Base-by-base conservation (phyloP, 202 grass and related monocot species). In the Hordeum pubiflorum region DNA sequence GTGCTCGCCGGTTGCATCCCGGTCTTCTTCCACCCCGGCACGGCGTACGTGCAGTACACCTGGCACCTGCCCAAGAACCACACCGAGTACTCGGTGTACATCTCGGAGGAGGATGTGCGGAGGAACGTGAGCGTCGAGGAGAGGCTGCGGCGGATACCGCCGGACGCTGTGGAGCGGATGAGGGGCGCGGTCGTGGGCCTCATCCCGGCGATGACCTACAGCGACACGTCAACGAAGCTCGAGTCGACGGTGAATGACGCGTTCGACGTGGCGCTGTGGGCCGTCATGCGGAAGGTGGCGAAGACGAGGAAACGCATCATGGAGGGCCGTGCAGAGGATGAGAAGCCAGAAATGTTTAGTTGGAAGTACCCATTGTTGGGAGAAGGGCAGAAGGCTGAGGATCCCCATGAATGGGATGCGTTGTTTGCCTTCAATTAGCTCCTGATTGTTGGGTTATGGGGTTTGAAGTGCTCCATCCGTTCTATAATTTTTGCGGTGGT, bases 1-100 rank as follows among this genome's bases (percentile, higher is more conserved):
- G 58, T 97, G 72, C 32, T 97, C 29, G 88, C 93, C 5, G 93
- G 93, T 54, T 97, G 93, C 27, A 83, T 97, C 61, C 94, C 94
- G 33, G 91, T 97, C 27, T 97, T 97, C 87, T 93, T 97, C 63
- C 91, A 97, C 81, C 88, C 88, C 1, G 84, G 69, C 41, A 88
- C 94, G n/a, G 94, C 91, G 43, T 87, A 86, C 59, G 70, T 87
- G 22, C 94, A 97, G 81, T 93, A 93, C 82, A 82, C 65, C 5
- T 93, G 94, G 94, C 84, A 93, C 82, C 72, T 97, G 50, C 93
- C 89, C 14, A 83, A 52, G 33, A 70, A 84, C 61, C 79, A 89
- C 18, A 8, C 87, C 14, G 79, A 76, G 0, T 97, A 91, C 84
- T 97, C 93, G 14, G 84, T 93, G 48, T 93, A 89, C 73, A 93